Evolutionary conservation across 371 early-diverging fungal species (phyloP).

Genomic region (Haplosporangium sp.): DNA sequence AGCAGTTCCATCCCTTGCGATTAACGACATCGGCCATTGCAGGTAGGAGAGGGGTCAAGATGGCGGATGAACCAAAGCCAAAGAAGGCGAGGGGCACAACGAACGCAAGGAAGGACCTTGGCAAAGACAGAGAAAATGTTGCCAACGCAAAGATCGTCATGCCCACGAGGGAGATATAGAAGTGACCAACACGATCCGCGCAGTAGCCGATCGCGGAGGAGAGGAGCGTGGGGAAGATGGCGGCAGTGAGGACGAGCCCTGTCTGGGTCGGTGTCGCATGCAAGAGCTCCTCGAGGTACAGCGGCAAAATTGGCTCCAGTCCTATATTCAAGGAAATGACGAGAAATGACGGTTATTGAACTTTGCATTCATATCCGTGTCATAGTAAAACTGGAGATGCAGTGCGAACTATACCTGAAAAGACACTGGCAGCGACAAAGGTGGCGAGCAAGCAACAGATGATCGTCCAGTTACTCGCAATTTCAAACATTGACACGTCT

Average conservation of each 20-base stretch:
- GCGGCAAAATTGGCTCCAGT: conserved; percentile 72
- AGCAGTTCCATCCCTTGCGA: conserved; percentile 59
- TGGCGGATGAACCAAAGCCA: conserved; percentile 67
- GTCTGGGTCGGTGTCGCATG: conserved; percentile 62
- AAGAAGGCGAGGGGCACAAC: conserved; percentile 66
- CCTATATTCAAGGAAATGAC: conserved; percentile 32
- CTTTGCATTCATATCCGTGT: not conserved
- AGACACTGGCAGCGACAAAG: conserved; percentile 68
- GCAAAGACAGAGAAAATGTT: conserved; percentile 61
- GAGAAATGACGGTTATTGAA: no score
- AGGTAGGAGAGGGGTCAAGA: conserved; percentile 66
- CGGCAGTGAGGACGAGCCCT: conserved; percentile 69
- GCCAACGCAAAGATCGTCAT: conserved; percentile 65
- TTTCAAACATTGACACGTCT: conserved; percentile 60
- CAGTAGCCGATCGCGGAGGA: conserved; percentile 70
- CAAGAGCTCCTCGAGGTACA: conserved; percentile 62
- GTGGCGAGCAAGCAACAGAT: conserved; percentile 63
- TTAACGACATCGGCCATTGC: conserved; percentile 68
- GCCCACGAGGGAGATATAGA: conserved; percentile 62
- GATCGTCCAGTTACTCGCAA: conserved; percentile 68
- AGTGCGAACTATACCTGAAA: conserved; percentile 64
- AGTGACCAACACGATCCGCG: conserved; percentile 68
- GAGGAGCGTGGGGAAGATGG: conserved; percentile 72
- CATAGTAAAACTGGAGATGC: no score
- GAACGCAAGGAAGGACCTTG: conserved; percentile 57